phyloP scores from a whole-genome alignment of 192 early-diverging fungal species.

The Umbelopsis isabellina region DNA sequence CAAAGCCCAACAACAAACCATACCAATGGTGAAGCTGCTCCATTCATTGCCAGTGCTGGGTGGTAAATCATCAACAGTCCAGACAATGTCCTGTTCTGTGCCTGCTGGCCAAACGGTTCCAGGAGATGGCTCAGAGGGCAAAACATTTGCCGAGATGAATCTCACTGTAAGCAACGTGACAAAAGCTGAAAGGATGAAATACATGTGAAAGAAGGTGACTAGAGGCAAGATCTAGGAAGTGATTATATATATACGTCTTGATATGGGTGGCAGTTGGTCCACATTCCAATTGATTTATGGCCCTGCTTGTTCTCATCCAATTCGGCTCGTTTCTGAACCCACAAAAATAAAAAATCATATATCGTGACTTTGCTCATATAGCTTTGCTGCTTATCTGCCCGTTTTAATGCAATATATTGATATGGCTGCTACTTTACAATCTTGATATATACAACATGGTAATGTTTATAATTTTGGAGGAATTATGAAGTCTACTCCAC shows the following conservation, averaged over 20 bases:
- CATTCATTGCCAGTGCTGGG: conserved; percentile 21
- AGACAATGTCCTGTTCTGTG: conserved; percentile 32
- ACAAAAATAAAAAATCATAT: neutral
- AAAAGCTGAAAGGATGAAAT: neutral
- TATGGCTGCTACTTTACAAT: neutral
- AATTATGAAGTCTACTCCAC: conserved; percentile 1
- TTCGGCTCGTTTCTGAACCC: conserved; percentile 8
- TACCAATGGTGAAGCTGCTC: conserved; percentile 40
- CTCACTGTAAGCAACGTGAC: neutral
- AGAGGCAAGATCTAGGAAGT: neutral
- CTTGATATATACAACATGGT: conserved; percentile 2
- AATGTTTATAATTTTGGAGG: neutral
- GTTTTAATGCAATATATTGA: neutral
- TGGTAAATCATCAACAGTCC: conserved; percentile 25
- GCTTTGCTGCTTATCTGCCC: neutral
- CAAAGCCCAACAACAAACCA: too few relatives aligned
- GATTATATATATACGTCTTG: too few relatives aligned
- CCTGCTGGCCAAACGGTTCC: conserved; percentile 38
- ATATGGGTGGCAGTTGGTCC: neutral
- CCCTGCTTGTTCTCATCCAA: too few relatives aligned
- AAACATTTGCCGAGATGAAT: conserved; percentile 26
- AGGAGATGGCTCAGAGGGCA: conserved; percentile 34
- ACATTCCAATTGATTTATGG: neutral
- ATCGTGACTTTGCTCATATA: neutral
- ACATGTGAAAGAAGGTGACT: neutral